A percentile compares a stretch with the other conserved stretches of the same genome.
These are phyloP conservation scores for Breviolum minutum DNA, from an alignment of 73 alveolate species.

Conservation along the genomic window DNA sequence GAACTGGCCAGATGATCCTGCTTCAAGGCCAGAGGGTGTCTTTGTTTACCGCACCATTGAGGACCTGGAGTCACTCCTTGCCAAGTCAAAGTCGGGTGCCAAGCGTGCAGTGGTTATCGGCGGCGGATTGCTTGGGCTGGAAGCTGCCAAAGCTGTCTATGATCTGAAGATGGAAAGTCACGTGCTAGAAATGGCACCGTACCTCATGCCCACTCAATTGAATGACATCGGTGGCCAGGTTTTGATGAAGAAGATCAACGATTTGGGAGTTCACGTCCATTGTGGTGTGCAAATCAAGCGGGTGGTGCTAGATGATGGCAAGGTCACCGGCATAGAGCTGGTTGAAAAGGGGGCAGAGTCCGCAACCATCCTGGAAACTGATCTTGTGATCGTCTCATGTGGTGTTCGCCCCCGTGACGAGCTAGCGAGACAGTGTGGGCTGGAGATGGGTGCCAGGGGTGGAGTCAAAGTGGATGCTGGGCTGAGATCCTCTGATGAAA, in stretches of 20 bases:
- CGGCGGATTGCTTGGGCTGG: slow-evolving; percentile 60
- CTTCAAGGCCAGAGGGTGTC: slow-evolving; percentile 49
- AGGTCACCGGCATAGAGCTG: slow-evolving; percentile 57
- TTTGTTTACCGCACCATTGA: slow-evolving; percentile 69
- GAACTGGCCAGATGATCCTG: slow-evolving; percentile 43
- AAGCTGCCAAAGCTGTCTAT: slow-evolving; percentile 53
- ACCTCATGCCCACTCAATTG: slow-evolving; percentile 92
- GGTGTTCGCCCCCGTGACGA: slow-evolving; percentile 93
- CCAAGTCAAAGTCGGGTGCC: neutral
- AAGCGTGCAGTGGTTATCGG: slow-evolving; percentile 56
- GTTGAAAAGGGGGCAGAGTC: neutral
- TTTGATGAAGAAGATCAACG: slow-evolving; percentile 3
- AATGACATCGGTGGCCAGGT: slow-evolving; percentile 22
- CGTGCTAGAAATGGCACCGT: slow-evolving; percentile 94
- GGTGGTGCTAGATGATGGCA: slow-evolving; percentile 21
- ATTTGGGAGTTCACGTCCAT: slow-evolving; percentile 51
- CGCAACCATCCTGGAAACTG: slow-evolving; percentile 41
- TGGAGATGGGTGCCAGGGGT: slow-evolving; percentile 72
- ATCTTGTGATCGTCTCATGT: slow-evolving; percentile 40
- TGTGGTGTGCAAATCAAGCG: slow-evolving; percentile 36
- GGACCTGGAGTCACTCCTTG: slow-evolving; percentile 20
- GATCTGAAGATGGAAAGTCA: slow-evolving; percentile 23
- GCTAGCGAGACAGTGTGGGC: slow-evolving; percentile 16
- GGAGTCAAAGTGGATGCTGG: slow-evolving; percentile 71
- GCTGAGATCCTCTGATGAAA: slow-evolving; percentile 43